A percentile compares a stretch with the other conserved stretches of the same genome.
Conservation (phyloP, 257 asterid species). For the Fraxinus americana region DNA sequence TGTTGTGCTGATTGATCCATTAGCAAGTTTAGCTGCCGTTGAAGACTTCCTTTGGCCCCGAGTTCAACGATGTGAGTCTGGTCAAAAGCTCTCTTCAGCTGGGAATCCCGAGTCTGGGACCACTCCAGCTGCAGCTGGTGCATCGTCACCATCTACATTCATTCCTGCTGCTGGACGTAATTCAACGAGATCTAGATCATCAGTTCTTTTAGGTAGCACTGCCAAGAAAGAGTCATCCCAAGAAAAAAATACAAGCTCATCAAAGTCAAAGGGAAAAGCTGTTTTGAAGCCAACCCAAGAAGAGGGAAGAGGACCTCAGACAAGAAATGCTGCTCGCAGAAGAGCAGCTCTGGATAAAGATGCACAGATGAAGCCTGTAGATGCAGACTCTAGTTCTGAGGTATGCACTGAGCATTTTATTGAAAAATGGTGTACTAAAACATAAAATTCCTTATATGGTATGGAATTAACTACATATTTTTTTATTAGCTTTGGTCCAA, state of each 20-base stretch:
- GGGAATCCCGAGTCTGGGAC: slow-evolving; percentile 67
- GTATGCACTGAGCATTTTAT: slow-evolving; percentile 34
- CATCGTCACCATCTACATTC: slow-evolving; percentile 57
- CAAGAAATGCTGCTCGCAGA: slow-evolving; percentile 83
- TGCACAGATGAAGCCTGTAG: slow-evolving; percentile 66
- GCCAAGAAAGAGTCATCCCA: slow-evolving; percentile 58
- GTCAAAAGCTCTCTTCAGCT: slow-evolving; percentile 67
- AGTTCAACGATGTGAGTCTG: slow-evolving; percentile 73
- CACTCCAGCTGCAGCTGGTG: slow-evolving; percentile 50
- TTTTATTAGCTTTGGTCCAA: neutral
- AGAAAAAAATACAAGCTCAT: slow-evolving; percentile 61
- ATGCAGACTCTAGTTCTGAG: slow-evolving; percentile 88
- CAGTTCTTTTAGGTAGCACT: slow-evolving; percentile 58
- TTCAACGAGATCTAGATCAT: slow-evolving; percentile 76
- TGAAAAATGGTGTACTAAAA: neutral
- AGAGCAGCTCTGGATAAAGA: slow-evolving; percentile 85
- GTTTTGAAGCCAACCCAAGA: slow-evolving; percentile 74
- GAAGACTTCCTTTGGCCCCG: slow-evolving; percentile 96
- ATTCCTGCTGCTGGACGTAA: slow-evolving; percentile 78
- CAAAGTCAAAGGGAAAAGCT: slow-evolving; percentile 92
- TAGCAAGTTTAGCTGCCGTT: slow-evolving; percentile 93
- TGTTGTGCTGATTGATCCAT: slow-evolving; percentile 86
- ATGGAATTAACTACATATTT: neutral
- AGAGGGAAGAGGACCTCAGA: slow-evolving; percentile 84
- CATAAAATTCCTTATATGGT: neutral